A percentile compares a stretch with the other conserved stretches of the same genome.
Conservation (phyloP, 2,329 filamentous ascomycete genomes). For the Stagonosporopsis tanaceti region DNA sequence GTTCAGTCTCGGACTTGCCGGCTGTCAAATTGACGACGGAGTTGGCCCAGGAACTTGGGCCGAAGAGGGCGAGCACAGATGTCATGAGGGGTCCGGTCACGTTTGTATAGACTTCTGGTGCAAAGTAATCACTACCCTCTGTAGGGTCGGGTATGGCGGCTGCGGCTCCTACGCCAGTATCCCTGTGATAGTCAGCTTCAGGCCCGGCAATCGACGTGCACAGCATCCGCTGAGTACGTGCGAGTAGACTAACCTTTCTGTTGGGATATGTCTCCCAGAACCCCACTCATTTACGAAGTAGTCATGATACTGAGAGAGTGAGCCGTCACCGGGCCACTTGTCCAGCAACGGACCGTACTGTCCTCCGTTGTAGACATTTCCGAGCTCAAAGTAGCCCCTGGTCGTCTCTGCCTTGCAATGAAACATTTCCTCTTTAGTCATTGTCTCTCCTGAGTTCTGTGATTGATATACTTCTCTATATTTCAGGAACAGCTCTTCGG, state of each 20-base stretch:
- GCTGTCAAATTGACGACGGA: neutral
- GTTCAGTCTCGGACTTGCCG: neutral
- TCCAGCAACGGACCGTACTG: slow-evolving; percentile 16
- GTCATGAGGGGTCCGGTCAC: slow-evolving; percentile 7
- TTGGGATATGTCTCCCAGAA: neutral
- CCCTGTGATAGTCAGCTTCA: neutral
- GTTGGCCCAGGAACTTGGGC: neutral
- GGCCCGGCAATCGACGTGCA: neutral
- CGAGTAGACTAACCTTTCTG: neutral
- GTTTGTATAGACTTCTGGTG: neutral
- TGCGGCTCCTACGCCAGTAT: neutral
- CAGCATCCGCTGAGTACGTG: neutral
- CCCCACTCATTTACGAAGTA: neutral
- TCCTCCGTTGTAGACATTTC: slow-evolving; percentile 15
- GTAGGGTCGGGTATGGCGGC: neutral
- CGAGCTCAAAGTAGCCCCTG: slow-evolving; percentile 30
- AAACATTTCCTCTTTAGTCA: neutral
- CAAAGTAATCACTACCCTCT: neutral
- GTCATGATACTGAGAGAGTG: neutral
- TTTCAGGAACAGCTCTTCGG: slow-evolving; percentile 18
- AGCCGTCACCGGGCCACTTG: slow-evolving; percentile 9
- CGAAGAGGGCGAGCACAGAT: slow-evolving; percentile 6
- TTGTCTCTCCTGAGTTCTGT: neutral
- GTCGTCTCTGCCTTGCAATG: slow-evolving; percentile 23
- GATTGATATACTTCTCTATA: neutral